Percentiles rank a stretch among this genome's conserved stretches.
Conservation (phyloP, 306 rosid genomes). For the Macrotyloma uniflorum region DNA sequence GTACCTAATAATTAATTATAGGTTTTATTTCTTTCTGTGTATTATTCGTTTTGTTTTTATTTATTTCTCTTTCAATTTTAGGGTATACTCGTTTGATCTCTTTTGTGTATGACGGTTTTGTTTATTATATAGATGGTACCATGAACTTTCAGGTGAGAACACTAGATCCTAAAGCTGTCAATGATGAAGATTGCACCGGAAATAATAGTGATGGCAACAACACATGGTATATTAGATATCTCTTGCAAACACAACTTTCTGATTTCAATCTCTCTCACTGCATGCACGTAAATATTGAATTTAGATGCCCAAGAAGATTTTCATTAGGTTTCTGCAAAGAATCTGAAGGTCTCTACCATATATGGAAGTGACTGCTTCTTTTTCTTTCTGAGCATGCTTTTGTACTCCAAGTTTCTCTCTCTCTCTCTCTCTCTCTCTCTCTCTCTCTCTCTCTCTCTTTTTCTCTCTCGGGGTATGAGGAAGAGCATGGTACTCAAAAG, state of each 20-base stretch:
- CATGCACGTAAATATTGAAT: conserved; percentile 52
- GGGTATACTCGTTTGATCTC: conserved; percentile 29
- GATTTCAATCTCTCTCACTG: neutral
- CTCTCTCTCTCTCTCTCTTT: too few relatives aligned
- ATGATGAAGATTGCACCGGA: conserved; percentile 74
- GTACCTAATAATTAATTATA: neutral
- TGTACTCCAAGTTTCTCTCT: conserved; percentile 33
- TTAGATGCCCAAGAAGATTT: conserved; percentile 38
- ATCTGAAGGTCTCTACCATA: conserved; percentile 52
- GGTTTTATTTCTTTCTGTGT: neutral
- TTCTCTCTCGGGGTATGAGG: conserved; percentile 30
- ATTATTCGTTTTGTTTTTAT: neutral
- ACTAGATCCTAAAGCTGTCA: conserved; percentile 68
- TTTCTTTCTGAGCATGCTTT: conserved; percentile 34
- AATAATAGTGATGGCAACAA: conserved; percentile 81
- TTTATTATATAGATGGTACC: neutral
- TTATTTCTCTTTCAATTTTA: conserved; percentile 41
- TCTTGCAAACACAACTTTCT: neutral
- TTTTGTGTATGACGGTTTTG: neutral
- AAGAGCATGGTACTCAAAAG: conserved; percentile 42
- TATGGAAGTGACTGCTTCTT: conserved; percentile 48
- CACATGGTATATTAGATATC: conserved; percentile 61
- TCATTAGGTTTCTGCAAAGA: conserved; percentile 43
- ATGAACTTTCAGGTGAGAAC: conserved; percentile 57
- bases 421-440: too few relatives aligned